phyloP scores from a whole-genome alignment of 2,329 filamentous ascomycete species.

The Phyllosticta ampelicida region DNA sequence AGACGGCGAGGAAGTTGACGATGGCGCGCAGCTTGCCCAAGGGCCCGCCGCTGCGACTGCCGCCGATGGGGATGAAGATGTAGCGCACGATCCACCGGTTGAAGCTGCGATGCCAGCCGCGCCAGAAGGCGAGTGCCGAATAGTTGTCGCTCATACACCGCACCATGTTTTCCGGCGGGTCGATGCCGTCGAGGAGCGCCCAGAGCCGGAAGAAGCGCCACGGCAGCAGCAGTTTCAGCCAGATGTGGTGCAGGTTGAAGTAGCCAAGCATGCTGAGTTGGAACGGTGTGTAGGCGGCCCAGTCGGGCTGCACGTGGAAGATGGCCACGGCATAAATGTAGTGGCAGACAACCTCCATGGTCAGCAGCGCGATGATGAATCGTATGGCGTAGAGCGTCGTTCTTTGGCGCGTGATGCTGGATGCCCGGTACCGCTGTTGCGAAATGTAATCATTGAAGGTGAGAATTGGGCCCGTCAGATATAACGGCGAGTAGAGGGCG shows the following conservation, averaged over 20 bases:
- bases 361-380: conserved; percentile 67
- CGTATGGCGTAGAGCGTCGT: conserved; percentile 75
- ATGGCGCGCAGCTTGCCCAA: conserved; percentile 58
- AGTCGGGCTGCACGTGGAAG: conserved; percentile 65
- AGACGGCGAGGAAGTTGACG: conserved; percentile 70
- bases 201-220: conserved; percentile 99
- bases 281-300: conserved; percentile 73
- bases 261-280: conserved; percentile 85
- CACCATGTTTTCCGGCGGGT: conserved; percentile 96
- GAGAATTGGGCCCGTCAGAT: conserved; percentile 83
- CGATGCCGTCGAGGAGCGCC: conserved; percentile 79
- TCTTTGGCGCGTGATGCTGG: conserved; percentile 58
- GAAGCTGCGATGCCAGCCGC: conserved; percentile 88
- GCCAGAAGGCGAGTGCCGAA: conserved; percentile 85
- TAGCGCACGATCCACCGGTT: conserved; percentile 94
- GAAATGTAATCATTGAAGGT: conserved; percentile 98
- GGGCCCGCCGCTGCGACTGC: conserved; percentile 38
- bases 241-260: conserved; percentile 95
- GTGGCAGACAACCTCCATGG: conserved; percentile 79
- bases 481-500: conserved; percentile 81
- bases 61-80: conserved; percentile 85
- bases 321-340: conserved; percentile 92
- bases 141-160: conserved; percentile 95
- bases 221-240: conserved; percentile 91
- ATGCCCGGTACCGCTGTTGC: conserved; percentile 63